Base-by-base conservation (phyloP, 345 rosid genomes). In the Turnera subulata region DNA sequence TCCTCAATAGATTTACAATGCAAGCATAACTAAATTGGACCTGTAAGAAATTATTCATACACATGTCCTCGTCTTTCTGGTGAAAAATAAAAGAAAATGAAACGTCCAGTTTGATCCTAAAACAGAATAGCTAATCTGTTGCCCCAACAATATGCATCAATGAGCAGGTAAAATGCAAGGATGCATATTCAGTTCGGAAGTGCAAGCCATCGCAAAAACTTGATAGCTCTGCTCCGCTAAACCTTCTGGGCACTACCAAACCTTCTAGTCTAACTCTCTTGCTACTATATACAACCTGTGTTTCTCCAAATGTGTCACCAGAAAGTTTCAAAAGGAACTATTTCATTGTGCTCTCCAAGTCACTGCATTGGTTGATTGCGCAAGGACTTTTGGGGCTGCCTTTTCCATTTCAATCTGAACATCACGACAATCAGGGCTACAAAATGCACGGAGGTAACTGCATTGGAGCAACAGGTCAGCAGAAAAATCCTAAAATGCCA, bases 371-470 rank as follows among this genome's bases (percentile, higher is more conserved):
- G n/a, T n/a, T n/a, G n/a, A n/a, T n/a, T 61, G 58, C 53, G 61
- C 44, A 9, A 14, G 47, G 8, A 40, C 50, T 51, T 50, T 58
- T 66, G 56, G 57, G 19, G 50, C 53, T 24, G 17, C 54, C 18
- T 49, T 46, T 54, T 73, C 73, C 37, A 46, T 29, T 45, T 23
- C 23, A 45, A 70, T 53, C 42, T 57, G 71, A 5, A 45, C 54
- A 15, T 15, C 15, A 13, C 76, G 70, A 68, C 82, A 77, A 32
- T 64, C 66, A 20, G 44, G 68, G 13, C 70, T 43, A 32, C 78
- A 77, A 67, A 73, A 77, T 32, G 76, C 68, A 50, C 20, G 23
- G 32, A 68, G 52, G 48, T 59, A 33, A 17, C 78, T 73, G 69
- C 71, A 63, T 62, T 51, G 13, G 14, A 61, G 20, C 37, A 37